phyloP scores from a whole-genome alignment of 148 eudicot species.

The Camellia granthamiana region DNA sequence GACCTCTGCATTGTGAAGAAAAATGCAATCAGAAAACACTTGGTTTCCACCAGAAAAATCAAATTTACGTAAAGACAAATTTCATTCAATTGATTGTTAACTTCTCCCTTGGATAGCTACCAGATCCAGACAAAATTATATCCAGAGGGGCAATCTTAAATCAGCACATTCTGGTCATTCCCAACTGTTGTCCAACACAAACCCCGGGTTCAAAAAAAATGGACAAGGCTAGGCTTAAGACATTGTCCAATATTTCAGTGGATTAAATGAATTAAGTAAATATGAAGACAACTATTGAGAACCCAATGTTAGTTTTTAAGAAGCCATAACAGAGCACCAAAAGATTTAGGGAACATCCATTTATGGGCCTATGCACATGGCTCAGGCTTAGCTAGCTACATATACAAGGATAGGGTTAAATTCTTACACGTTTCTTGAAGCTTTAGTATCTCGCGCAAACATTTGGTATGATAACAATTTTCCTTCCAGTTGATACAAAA shows the following conservation, averaged over 20 bases:
- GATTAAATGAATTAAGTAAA: neutral
- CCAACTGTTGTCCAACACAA: neutral
- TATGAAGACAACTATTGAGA: too few species aligned
- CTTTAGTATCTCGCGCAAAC: conserved; percentile 97
- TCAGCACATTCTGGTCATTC: neutral
- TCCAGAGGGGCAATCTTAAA: neutral
- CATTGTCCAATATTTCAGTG: neutral
- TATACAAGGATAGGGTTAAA: neutral
- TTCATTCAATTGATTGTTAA: neutral
- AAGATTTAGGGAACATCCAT: neutral
- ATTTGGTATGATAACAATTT: conserved; percentile 82
- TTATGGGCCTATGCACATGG: neutral
- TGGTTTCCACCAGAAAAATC: neutral
- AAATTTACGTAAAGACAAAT: neutral
- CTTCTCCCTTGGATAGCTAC: neutral
- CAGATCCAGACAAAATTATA: neutral
- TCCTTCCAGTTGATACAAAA: conserved; percentile 70
- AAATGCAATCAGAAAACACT: conserved; percentile 10
- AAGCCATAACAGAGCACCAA: neutral
- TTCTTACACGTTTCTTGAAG: conserved; percentile 81
- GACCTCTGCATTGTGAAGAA: conserved; percentile 55
- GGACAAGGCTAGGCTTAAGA: neutral
- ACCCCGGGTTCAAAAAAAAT: neutral
- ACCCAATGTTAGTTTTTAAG: neutral
- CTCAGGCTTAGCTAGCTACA: neutral